phyloP scores from a whole-genome alignment of 805 yeast species.

The Nakazawaea siamensis region DNA sequence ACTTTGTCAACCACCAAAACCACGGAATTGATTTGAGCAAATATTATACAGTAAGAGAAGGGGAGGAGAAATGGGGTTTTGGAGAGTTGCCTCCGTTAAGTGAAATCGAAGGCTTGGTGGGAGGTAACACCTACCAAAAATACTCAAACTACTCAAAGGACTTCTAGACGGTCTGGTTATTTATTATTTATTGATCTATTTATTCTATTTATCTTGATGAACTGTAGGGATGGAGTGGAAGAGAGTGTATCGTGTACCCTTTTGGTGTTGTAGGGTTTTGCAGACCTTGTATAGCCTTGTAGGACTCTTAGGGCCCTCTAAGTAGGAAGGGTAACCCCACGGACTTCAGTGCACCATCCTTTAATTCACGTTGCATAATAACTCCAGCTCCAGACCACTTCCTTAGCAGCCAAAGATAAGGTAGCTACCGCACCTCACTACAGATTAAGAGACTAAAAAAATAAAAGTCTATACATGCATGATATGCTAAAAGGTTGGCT shows the following conservation, averaged over 20 bases:
- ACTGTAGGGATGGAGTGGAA: too few relatives aligned
- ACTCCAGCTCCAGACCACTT: too few relatives aligned
- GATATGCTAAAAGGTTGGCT: conserved; percentile 11
- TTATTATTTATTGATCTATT: conserved; percentile 8
- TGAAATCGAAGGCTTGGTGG: conserved; percentile 29
- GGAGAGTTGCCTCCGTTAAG: conserved; percentile 37
- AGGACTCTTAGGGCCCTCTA: too few relatives aligned
- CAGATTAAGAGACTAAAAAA: background rate
- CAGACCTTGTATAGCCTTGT: too few relatives aligned
- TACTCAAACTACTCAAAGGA: conserved; percentile 13
- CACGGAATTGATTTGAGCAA: conserved; percentile 68
- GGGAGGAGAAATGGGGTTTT: conserved; percentile 52
- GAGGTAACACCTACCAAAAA: conserved; percentile 11
- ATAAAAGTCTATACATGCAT: background rate
- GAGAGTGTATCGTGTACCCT: too few relatives aligned
- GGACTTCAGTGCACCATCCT: too few relatives aligned
- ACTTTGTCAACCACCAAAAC: conserved; percentile 70
- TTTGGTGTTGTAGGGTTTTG: too few relatives aligned
- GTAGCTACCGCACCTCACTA: too few relatives aligned
- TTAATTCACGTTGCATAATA: too few relatives aligned
- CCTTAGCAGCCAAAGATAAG: too few relatives aligned
- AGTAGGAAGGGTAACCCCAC: too few relatives aligned
- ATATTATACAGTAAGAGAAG: conserved; percentile 48
- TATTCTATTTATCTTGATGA: conserved; percentile 10
- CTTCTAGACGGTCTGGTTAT: conserved; percentile 4